These are phyloP conservation scores for Aphanomyces cochlioides DNA, from an alignment of 352 stramenopile genomes.

Conservation along the genomic window DNA sequence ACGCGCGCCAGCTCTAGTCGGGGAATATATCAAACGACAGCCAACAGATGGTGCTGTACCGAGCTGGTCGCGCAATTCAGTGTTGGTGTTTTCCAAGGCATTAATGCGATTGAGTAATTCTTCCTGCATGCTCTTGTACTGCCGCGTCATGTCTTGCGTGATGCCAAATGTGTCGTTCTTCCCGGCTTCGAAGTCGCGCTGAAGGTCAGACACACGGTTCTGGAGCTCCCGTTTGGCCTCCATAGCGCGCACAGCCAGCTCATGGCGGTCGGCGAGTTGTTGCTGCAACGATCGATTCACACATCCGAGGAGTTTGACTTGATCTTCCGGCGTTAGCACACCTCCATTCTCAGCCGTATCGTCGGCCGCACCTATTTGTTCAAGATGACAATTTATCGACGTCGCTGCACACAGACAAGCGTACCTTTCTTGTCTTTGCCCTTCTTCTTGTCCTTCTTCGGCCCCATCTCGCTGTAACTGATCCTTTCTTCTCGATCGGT, in stretches of 20 bases:
- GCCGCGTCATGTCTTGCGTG: conserved; percentile 93
- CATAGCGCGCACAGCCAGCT: conserved; percentile 80
- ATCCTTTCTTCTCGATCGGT: background rate
- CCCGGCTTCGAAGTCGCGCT: conserved; percentile 84
- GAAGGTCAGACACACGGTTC: conserved; percentile 69
- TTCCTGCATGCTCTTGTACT: conserved; percentile 97
- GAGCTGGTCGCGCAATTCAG: conserved; percentile 90
- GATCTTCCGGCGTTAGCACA: conserved; percentile 70
- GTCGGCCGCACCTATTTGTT: conserved; percentile 37
- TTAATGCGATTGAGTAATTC: conserved; percentile 86
- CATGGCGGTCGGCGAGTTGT: conserved; percentile 83
- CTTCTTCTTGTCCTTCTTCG: conserved; percentile 30
- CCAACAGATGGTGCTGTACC: conserved; percentile 33
- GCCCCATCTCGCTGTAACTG: background rate
- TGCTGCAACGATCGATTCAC: conserved; percentile 85
- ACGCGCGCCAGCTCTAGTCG: conserved; percentile 71
- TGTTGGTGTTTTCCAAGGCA: conserved; percentile 88
- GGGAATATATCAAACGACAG: too few relatives aligned
- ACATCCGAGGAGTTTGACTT: conserved; percentile 80
- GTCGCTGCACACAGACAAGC: background rate
- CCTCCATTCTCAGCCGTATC: conserved; percentile 68
- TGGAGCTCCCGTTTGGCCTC: conserved; percentile 87
- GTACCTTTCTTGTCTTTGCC: conserved; percentile 28
- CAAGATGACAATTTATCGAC: background rate
- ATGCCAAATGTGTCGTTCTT: conserved; percentile 89